Conservation (phyloP, 2,329 filamentous ascomycete species). For the Neocucurbitaria cava region DNA sequence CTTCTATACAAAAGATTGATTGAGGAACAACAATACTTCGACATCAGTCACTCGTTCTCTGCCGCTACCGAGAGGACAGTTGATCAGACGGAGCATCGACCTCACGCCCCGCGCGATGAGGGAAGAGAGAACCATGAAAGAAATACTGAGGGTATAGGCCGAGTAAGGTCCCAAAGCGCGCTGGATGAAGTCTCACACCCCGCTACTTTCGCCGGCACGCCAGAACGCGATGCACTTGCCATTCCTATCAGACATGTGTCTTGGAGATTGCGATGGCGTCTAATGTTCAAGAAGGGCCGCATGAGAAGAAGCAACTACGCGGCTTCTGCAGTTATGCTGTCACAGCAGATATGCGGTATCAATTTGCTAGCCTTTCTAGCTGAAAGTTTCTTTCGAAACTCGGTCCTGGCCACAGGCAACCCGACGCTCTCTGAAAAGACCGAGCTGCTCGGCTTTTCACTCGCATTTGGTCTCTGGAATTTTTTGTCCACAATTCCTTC, state of each 20-base stretch:
- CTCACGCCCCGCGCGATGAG: no score
- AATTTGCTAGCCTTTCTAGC: slow-evolving; percentile 5
- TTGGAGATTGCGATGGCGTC: background rate
- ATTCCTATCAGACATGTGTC: background rate
- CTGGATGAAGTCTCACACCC: no score
- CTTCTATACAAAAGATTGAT: slow-evolving; percentile 1
- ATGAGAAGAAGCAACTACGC: background rate
- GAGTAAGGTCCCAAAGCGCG: no score
- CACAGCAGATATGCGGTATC: slow-evolving; percentile 8
- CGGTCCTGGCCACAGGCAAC: background rate
- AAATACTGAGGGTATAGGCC: no score
- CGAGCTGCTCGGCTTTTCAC: background rate
- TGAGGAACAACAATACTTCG: background rate
- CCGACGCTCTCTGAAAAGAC: background rate
- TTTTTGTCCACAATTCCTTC: background rate
- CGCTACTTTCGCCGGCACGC: no score
- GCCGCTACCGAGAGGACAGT: no score
- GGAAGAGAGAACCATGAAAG: no score
- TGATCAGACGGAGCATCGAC: no score
- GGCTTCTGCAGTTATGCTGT: slow-evolving; percentile 2
- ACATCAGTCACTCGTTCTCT: background rate
- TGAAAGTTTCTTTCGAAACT: slow-evolving; percentile 5
- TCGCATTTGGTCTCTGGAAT: background rate
- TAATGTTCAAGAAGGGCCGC: background rate
- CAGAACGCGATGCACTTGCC: no score